Percentiles rank a stretch among this genome's conserved stretches.
Evolutionary conservation across 73 alveolate genomes (phyloP).

Genomic region (Stentor coeruleus): DNA sequence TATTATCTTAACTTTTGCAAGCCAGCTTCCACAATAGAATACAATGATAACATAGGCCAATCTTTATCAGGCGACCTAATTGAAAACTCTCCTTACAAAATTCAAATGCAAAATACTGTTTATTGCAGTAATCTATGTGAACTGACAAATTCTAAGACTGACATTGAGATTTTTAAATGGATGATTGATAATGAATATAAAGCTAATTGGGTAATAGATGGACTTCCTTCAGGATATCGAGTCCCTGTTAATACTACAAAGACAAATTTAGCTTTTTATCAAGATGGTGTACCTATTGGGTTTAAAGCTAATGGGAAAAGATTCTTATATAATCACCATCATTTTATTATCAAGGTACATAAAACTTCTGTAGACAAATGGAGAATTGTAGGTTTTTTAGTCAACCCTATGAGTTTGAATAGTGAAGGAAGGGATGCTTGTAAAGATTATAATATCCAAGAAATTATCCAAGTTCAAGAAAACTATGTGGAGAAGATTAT

Average conservation of each 20-base stretch:
- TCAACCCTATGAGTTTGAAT: not conserved
- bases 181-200: slow-evolving; percentile 43
- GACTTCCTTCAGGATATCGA: not conserved
- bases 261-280: not conserved
- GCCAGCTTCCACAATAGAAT: slow-evolving; percentile 5
- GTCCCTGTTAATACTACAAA: not conserved
- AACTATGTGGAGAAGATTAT: too few relatives aligned
- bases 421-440: not conserved
- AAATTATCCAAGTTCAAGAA: not conserved
- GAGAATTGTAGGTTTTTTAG: not conserved
- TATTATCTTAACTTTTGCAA: slow-evolving; percentile 33
- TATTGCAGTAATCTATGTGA: slow-evolving; percentile 14
- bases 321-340: not conserved
- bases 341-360: slow-evolving; percentile 23
- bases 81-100: slow-evolving; percentile 32
- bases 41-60: slow-evolving; percentile 40
- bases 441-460: not conserved
- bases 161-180: slow-evolving; percentile 34
- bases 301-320: not conserved
- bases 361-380: not conserved
- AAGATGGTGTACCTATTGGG: slow-evolving; percentile 25
- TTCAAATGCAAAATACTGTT: slow-evolving; percentile 6
- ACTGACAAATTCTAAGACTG: not conserved
- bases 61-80: slow-evolving; percentile 33
- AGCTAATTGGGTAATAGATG: slow-evolving; percentile 36